Base-by-base conservation (phyloP, 768 basidiomycete genomes). In the Rhodocollybia butyracea region DNA sequence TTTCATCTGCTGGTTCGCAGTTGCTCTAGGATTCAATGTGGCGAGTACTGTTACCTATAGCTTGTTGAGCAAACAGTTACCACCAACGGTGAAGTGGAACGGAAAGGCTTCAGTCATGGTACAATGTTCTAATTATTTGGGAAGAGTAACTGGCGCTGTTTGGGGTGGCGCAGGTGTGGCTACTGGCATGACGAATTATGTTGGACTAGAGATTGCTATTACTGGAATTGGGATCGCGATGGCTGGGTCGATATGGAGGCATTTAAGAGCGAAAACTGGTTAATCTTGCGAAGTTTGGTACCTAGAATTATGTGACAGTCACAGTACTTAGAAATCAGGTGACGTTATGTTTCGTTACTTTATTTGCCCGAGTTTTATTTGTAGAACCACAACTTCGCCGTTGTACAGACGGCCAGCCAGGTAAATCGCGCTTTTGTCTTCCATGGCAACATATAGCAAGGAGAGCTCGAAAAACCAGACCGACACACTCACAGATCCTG, bases 1-100 rank as follows among this genome's bases (percentile, higher is more conserved):
- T 41, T 74, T 74, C 52, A 63, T 76, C 6, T 77, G 74, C 57
- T 80, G 84, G 83, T 79, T 79, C 70, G 73, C 80, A 38, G 72
- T 88, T 22, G 86, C 88, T 24, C 73, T 88, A 4, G 87, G 88
- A 1, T 89, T 88, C 73, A 88, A 88, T 66, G 71, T 88, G 11
- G 79, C 84, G n/a, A 85, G 79, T 59, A 88, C 85, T 2, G 81
- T 83, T 54, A 88, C 87, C 30, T 70, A 88, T 57, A 84, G 83
- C 55, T 64, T 86, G 54, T 68, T 89, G 26, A 84, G 82, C 58
- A 89, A 89, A 67, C 86, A 86, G 65, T 73, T 88, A 29, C 86
- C 87, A 1, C n/a, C 42, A 7, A 54, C 53, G 5, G 73, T 76
- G 5, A 67, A 70, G 55, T 88, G 83, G 82, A 88, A 86, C 61